Evolutionary conservation across 768 basidiomycete genomes (phyloP).

Genomic region (Mycena pura): DNA sequence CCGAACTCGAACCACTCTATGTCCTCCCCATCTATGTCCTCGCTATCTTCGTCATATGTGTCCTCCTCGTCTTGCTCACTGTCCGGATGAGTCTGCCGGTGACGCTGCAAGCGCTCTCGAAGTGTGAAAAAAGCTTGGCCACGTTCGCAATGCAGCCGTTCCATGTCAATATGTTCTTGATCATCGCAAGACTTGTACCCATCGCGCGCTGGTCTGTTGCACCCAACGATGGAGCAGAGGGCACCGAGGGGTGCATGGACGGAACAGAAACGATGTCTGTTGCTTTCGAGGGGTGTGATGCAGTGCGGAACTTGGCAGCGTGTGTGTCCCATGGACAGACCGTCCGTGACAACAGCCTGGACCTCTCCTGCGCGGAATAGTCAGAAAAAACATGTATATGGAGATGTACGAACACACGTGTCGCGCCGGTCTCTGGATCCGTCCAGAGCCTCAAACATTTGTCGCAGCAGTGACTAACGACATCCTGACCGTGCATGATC

Average conservation of each 20-base stretch:
- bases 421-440: conserved; percentile 7
- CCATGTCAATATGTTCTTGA: not conserved
- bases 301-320: conserved; percentile 23
- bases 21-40: conserved; percentile 1
- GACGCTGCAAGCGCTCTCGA: not conserved
- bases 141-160: not conserved
- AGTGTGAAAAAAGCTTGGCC: conserved; percentile 2
- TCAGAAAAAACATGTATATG: too few species aligned
- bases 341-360: conserved; percentile 16
- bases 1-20: not conserved
- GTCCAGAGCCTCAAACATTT: conserved; percentile 30
- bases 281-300: conserved; percentile 10
- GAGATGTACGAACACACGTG: not conserved
- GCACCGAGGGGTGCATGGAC: not conserved
- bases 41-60: not conserved
- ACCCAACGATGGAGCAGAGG: not conserved
- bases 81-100: not conserved
- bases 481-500: conserved; percentile 31
- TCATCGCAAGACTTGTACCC: not conserved
- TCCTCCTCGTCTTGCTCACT: not conserved
- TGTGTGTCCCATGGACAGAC: conserved; percentile 23
- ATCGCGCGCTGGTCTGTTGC: not conserved
- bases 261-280: conserved; percentile 20
- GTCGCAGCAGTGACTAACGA: conserved; percentile 36
- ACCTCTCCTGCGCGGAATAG: not conserved